These are phyloP conservation scores for Capronia coronata DNA, from an alignment of 2,329 filamentous ascomycete species.

Conservation along the genomic window DNA sequence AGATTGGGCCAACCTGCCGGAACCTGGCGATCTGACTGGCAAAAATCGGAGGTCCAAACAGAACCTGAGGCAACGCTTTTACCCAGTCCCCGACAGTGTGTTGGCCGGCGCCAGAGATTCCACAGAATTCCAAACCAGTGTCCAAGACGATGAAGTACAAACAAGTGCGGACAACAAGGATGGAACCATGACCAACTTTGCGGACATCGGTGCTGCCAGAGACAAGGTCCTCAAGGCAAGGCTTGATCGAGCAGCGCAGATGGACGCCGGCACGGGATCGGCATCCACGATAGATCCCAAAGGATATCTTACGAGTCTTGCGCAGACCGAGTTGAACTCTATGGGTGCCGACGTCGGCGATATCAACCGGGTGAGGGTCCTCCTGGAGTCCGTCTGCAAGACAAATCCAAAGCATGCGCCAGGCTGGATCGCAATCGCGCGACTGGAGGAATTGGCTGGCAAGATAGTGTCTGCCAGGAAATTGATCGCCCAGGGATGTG, in stretches of 20 bases:
- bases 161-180: slow-evolving; percentile 52
- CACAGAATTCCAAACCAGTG: slow-evolving; percentile 75
- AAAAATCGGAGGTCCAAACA: slow-evolving; percentile 83
- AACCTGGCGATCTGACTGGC: slow-evolving; percentile 92
- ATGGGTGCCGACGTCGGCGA: slow-evolving; percentile 83
- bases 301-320: slow-evolving; percentile 88
- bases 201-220: slow-evolving; percentile 89
- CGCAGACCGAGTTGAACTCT: slow-evolving; percentile 71
- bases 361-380: slow-evolving; percentile 83
- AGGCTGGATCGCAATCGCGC: slow-evolving; percentile 90
- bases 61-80: slow-evolving; percentile 76
- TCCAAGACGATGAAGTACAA: slow-evolving; percentile 69
- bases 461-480: slow-evolving; percentile 85
- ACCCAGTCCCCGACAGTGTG: slow-evolving; percentile 94
- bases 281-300: slow-evolving; percentile 90
- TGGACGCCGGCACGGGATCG: slow-evolving; percentile 64
- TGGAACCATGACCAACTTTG: slow-evolving; percentile 96
- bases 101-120: slow-evolving; percentile 77
- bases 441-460: slow-evolving; percentile 85
- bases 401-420: slow-evolving; percentile 93
- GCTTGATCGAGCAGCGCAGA: slow-evolving; percentile 78
- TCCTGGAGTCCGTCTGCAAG: slow-evolving; percentile 94
- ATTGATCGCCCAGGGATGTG: slow-evolving; percentile 79
- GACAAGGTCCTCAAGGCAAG: slow-evolving; percentile 95
- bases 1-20: slow-evolving; percentile 91